These are phyloP conservation scores for Sarocladium brachiariae DNA, from an alignment of 2,329 filamentous ascomycete species.

Conservation along the genomic window DNA sequence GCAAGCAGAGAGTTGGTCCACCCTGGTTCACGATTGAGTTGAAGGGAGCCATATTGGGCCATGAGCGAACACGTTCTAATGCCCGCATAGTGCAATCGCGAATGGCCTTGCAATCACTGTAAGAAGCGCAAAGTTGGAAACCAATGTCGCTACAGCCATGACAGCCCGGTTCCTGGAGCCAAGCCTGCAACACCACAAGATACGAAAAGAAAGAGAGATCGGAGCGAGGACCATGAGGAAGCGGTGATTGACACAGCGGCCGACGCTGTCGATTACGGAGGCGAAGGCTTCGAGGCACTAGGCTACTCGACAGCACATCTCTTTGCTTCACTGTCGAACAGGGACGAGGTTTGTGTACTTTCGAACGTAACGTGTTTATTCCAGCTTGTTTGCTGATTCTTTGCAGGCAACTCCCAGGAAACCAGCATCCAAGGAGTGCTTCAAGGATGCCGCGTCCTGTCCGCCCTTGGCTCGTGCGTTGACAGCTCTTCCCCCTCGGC, in stretches of 20 bases:
- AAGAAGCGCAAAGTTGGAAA: slow-evolving; percentile 32
- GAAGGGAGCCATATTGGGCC: background rate
- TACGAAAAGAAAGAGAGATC: slow-evolving; percentile 12
- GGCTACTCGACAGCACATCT: slow-evolving; percentile 29
- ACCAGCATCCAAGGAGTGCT: slow-evolving; percentile 15
- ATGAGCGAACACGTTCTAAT: slow-evolving; percentile 11
- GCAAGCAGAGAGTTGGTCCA: slow-evolving; percentile 30
- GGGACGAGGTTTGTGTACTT: slow-evolving; percentile 19
- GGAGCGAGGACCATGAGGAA: slow-evolving; percentile 14
- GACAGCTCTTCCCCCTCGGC: slow-evolving; percentile 24
- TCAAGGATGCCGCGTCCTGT: slow-evolving; percentile 16
- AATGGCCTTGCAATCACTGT: slow-evolving; percentile 34
- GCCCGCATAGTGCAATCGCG: slow-evolving; percentile 28
- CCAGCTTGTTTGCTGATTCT: slow-evolving; percentile 11
- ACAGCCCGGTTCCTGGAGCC: slow-evolving; percentile 16
- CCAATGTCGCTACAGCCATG: slow-evolving; percentile 26
- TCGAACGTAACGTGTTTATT: background rate
- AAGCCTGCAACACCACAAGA: slow-evolving; percentile 12
- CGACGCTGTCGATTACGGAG: slow-evolving; percentile 15
- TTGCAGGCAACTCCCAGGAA: slow-evolving; percentile 6
- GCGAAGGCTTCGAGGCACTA: slow-evolving; percentile 25
- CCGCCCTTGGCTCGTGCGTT: slow-evolving; percentile 25
- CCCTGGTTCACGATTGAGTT: background rate
- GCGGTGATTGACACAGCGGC: background rate
- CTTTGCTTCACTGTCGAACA: slow-evolving; percentile 20